Conservation (phyloP, 306 rosid species). For the Castanea mollissima region DNA sequence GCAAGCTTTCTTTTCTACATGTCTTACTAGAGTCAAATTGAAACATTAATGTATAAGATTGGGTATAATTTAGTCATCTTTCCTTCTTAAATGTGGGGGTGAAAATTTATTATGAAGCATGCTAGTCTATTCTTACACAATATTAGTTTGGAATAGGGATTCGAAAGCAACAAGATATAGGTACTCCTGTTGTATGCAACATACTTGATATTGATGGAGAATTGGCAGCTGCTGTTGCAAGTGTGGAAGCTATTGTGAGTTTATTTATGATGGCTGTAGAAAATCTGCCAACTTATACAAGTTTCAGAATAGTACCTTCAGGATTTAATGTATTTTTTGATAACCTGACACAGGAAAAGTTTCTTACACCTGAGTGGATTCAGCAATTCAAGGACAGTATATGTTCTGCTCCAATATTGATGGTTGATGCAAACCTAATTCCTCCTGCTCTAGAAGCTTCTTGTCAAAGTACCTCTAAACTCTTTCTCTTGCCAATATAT, state of each 20-base stretch:
- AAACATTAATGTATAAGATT: not conserved
- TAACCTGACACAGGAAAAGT: constrained; percentile 58
- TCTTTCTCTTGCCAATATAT: constrained; percentile 1
- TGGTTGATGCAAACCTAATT: constrained; percentile 84
- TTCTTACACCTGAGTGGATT: constrained; percentile 81
- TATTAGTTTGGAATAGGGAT: constrained; percentile 55
- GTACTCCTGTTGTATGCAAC: constrained; percentile 79
- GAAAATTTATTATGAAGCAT: not conserved
- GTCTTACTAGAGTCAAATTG: constrained; percentile 1
- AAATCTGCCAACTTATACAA: constrained; percentile 26
- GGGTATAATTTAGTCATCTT: not conserved
- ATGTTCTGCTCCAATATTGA: constrained; percentile 60
- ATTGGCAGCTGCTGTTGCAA: constrained; percentile 77
- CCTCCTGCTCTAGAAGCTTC: constrained; percentile 60
- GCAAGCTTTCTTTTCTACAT: constrained; percentile 6
- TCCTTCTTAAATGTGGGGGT: not conserved
- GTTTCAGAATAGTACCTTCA: constrained; percentile 11
- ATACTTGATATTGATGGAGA: constrained; percentile 75
- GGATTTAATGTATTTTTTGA: constrained; percentile 14
- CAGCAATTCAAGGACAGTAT: constrained; percentile 47
- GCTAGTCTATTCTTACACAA: not conserved
- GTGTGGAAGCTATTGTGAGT: constrained; percentile 84
- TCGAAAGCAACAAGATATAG: constrained; percentile 55
- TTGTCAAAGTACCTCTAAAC: constrained; percentile 54
- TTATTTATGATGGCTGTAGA: constrained; percentile 21